These are phyloP conservation scores for Cyberlindnera euphorbiae DNA, from an alignment of 805 yeast species.

Conservation along the genomic window DNA sequence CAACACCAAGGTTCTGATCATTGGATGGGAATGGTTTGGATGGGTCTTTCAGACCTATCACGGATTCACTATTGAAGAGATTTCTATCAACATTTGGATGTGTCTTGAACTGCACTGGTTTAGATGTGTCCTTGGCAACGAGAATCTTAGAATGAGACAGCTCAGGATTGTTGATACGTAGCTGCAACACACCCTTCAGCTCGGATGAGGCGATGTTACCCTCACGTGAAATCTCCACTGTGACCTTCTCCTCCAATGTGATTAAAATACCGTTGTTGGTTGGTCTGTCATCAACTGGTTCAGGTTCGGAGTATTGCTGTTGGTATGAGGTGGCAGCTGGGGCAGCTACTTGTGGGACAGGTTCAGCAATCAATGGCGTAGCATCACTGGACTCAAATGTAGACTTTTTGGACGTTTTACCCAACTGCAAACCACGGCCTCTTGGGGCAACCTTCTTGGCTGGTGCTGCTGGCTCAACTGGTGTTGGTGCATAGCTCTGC, in stretches of 20 bases:
- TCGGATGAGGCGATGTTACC: conserved; percentile 70
- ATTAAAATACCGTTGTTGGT: conserved; percentile 75
- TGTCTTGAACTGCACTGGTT: conserved; percentile 73
- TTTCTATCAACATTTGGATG: conserved; percentile 93
- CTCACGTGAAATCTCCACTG: conserved; percentile 78
- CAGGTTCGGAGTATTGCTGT: conserved; percentile 1
- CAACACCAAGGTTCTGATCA: conserved; percentile 84
- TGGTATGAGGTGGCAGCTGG: not conserved
- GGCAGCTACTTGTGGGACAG: conserved; percentile 15
- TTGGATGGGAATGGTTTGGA: conserved; percentile 84
- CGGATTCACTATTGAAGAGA: conserved; percentile 50
- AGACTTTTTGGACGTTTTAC: conserved; percentile 37
- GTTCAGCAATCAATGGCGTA: conserved; percentile 31
- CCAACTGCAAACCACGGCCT: conserved; percentile 77
- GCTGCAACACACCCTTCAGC: conserved; percentile 84
- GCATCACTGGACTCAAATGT: conserved; percentile 18
- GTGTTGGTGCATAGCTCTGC: conserved; percentile 21
- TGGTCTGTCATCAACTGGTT: conserved; percentile 28
- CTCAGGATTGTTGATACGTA: conserved; percentile 76
- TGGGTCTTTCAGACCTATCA: conserved; percentile 73
- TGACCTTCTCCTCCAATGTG: conserved; percentile 68
- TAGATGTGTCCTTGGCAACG: conserved; percentile 41
- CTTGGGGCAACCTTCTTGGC: conserved; percentile 35
- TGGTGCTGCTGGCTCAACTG: conserved; percentile 19
- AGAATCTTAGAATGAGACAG: conserved; percentile 63